Percentiles rank a stretch among this genome's conserved stretches.
These are phyloP conservation scores for Babesia sp. DNA, from an alignment of 169 alveolate genomes.

Conservation along the genomic window DNA sequence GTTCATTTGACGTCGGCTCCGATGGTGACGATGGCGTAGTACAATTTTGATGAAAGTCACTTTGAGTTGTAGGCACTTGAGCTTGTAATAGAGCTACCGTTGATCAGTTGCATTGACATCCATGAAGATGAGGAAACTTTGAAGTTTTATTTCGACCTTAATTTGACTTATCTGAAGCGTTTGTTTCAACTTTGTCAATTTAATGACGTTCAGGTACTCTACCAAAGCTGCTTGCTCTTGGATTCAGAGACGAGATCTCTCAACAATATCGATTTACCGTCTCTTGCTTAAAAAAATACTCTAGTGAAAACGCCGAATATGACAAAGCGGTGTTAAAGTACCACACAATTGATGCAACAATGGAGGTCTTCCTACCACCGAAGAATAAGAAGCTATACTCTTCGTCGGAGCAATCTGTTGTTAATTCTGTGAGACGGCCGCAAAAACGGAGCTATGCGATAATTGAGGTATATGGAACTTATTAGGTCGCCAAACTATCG, in stretches of 20 bases:
- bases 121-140: background rate
- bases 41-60: background rate
- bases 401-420: background rate
- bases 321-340: background rate
- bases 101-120: slow-evolving; percentile 24
- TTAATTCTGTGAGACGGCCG: background rate
- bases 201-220: background rate
- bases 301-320: background rate
- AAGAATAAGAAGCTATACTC: background rate
- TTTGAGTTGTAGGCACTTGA: background rate
- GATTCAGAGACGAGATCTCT: slow-evolving; percentile 11
- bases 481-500: background rate
- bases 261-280: slow-evolving; percentile 19
- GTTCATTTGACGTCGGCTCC: background rate
- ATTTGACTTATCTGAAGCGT: slow-evolving; percentile 14
- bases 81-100: slow-evolving; percentile 8
- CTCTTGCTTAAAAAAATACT: background rate
- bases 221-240: background rate
- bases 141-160: slow-evolving; percentile 21
- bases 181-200: background rate
- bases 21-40: background rate
- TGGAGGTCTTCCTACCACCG: background rate
- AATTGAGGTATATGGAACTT: background rate
- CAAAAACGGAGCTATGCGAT: slow-evolving; percentile 17
- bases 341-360: background rate